phyloP scores from a whole-genome alignment of 75 land plant genomes.

The Chamaecyparis obtusa region DNA sequence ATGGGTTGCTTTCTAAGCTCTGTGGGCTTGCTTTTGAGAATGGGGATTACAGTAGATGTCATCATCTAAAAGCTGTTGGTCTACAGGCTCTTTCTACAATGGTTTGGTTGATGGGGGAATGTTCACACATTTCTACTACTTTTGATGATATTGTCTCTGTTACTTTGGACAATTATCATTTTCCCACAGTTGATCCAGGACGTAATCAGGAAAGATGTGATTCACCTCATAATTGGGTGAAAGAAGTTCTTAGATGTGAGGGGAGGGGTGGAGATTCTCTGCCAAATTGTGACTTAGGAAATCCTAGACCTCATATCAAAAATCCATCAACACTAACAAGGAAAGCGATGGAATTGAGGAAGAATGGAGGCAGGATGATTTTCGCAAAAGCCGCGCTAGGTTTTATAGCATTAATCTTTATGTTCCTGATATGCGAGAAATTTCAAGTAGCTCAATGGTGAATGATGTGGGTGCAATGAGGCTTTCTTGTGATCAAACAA shows the following conservation, averaged over 20 bases:
- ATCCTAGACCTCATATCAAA: slow-evolving; percentile 33
- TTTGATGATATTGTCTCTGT: slow-evolving; percentile 74
- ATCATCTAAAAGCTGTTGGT: slow-evolving; percentile 58
- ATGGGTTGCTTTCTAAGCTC: slow-evolving; percentile 68
- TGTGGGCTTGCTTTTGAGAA: slow-evolving; percentile 64
- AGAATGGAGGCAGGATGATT: slow-evolving; percentile 36
- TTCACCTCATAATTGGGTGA: slow-evolving; percentile 71
- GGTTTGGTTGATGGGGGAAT: slow-evolving; percentile 83
- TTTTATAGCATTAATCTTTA: slow-evolving; percentile 32
- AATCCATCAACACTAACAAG: slow-evolving; percentile 51
- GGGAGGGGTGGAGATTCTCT: slow-evolving; percentile 34
- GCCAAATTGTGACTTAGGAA: slow-evolving; percentile 18
- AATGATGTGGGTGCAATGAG: slow-evolving; percentile 48
- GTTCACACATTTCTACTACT: slow-evolving; percentile 71
- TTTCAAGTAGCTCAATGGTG: slow-evolving; percentile 21
- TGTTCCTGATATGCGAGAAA: slow-evolving; percentile 33
- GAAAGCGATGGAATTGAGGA: slow-evolving; percentile 36
- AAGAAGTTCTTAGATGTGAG: slow-evolving; percentile 70
- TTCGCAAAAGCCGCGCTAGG: slow-evolving; percentile 44
- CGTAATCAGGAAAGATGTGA: slow-evolving; percentile 38
- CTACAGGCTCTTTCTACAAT: slow-evolving; percentile 72
- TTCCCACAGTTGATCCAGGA: slow-evolving; percentile 25
- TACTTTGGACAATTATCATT: slow-evolving; percentile 68
- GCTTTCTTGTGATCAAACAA: slow-evolving; percentile 71
- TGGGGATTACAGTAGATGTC: slow-evolving; percentile 46